Evolutionary conservation across 768 basidiomycete genomes (phyloP).

Genomic region (Auriscalpium microsporum): DNA sequence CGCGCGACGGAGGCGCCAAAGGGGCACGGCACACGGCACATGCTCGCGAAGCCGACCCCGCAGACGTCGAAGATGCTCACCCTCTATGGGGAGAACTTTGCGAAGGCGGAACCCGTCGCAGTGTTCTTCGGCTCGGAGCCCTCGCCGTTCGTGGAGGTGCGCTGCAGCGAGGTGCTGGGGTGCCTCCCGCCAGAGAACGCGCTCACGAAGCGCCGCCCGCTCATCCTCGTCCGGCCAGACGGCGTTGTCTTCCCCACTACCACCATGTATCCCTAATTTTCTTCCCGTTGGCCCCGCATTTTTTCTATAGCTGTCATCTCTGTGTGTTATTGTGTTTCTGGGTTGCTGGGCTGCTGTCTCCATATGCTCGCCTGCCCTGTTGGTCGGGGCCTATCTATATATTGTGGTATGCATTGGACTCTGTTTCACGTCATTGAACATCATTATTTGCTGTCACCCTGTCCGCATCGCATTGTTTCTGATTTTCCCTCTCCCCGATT

Average conservation of each 20-base stretch:
- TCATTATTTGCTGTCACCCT: too few relatives aligned
- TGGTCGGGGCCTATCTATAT: too few relatives aligned
- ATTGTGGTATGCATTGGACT: neutral
- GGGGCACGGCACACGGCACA: slow-evolving; percentile 56
- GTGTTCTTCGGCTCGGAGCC: slow-evolving; percentile 86
- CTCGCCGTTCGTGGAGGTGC: slow-evolving; percentile 79
- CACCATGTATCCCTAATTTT: slow-evolving; percentile 65
- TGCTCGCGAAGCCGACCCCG: slow-evolving; percentile 69
- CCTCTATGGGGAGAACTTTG: slow-evolving; percentile 84
- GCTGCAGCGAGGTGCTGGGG: slow-evolving; percentile 79
- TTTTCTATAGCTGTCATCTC: slow-evolving; percentile 10
- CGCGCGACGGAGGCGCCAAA: slow-evolving; percentile 80
- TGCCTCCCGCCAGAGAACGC: slow-evolving; percentile 71
- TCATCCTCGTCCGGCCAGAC: slow-evolving; percentile 76
- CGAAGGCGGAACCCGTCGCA: slow-evolving; percentile 69
- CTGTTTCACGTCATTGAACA: too few relatives aligned
- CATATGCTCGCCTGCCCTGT: neutral
- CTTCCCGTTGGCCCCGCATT: slow-evolving; percentile 9
- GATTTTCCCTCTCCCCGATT: too few relatives aligned
- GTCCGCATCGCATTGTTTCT: too few relatives aligned
- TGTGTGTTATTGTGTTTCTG: neutral
- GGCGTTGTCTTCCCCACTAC: slow-evolving; percentile 84
- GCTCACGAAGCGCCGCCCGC: slow-evolving; percentile 61
- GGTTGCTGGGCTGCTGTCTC: neutral
- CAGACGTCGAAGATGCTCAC: slow-evolving; percentile 76